Evolutionary conservation across 2,329 filamentous ascomycete genomes (phyloP).

Genomic region (Pyrenochaeta sp.): DNA sequence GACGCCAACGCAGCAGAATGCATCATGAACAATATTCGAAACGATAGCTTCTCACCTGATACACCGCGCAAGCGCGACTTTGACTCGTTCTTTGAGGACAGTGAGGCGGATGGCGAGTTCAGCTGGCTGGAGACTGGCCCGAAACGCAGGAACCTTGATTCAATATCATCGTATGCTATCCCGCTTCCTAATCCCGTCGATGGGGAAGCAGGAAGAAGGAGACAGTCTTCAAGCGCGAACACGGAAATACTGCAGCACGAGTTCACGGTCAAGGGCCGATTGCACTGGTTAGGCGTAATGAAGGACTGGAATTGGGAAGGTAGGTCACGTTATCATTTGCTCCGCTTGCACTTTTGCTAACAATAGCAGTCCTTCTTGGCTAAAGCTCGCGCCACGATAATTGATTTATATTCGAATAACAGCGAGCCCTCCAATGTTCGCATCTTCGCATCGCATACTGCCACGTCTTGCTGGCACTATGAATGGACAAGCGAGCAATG

Average conservation of each 20-base stretch:
- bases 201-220: neutral
- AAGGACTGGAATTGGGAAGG: conserved; percentile 77
- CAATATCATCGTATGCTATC: conserved; percentile 1
- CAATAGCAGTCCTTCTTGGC: conserved; percentile 28
- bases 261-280: conserved; percentile 69
- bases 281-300: conserved; percentile 78
- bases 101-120: conserved; percentile 24
- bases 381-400: conserved; percentile 7
- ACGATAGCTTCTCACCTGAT: conserved; percentile 15
- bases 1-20: conserved; percentile 60
- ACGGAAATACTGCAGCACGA: conserved; percentile 62
- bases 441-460: neutral
- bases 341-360: conserved; percentile 13
- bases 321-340: conserved; percentile 51
- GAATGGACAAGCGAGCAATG: neutral
- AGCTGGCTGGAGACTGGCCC: conserved; percentile 28
- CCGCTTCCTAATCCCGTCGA: conserved; percentile 1
- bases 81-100: conserved; percentile 27
- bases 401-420: neutral
- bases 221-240: conserved; percentile 5
- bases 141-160: conserved; percentile 34
- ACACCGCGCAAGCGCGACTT: conserved; percentile 33
- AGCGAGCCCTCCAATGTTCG: neutral
- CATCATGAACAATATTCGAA: conserved; percentile 10
- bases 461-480: neutral